A percentile compares a stretch with the other conserved stretches of the same genome.
Conservation (phyloP, 148 eudicot species). For the Fagopyrum tataricum region DNA sequence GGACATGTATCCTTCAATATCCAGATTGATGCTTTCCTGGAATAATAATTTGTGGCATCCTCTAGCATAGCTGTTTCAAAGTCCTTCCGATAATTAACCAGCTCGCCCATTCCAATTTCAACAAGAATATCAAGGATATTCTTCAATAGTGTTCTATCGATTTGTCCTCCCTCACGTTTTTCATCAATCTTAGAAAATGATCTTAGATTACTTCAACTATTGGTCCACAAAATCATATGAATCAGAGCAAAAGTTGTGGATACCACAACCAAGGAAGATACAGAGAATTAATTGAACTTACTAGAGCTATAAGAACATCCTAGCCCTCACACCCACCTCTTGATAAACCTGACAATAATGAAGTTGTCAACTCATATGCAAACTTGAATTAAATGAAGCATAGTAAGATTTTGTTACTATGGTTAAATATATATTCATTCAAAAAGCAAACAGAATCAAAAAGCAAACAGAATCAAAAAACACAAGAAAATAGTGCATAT, state of each 20-base stretch:
- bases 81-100: conserved; percentile 70
- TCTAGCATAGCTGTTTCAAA: conserved; percentile 73
- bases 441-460: conserved; percentile 1
- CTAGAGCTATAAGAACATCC: conserved; percentile 83
- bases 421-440: not conserved
- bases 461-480: too few species aligned
- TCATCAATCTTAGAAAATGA: conserved; percentile 56
- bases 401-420: not conserved
- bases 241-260: conserved; percentile 3
- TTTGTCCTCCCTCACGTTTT: conserved; percentile 92
- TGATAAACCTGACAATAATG: conserved; percentile 53
- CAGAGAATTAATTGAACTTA: conserved; percentile 29
- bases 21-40: conserved; percentile 88
- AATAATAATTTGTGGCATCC: conserved; percentile 79
- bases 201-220: not conserved
- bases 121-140: conserved; percentile 90
- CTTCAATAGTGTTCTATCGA: conserved; percentile 74
- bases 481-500: not conserved
- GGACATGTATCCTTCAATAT: conserved; percentile 88
- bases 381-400: not conserved
- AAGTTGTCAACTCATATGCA: not conserved
- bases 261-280: conserved; percentile 1
- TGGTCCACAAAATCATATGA: not conserved
- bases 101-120: conserved; percentile 84
- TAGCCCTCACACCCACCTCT: conserved; percentile 60